phyloP scores from a whole-genome alignment of 495 filamentous ascomycete species.

The Neurospora sp. region DNA sequence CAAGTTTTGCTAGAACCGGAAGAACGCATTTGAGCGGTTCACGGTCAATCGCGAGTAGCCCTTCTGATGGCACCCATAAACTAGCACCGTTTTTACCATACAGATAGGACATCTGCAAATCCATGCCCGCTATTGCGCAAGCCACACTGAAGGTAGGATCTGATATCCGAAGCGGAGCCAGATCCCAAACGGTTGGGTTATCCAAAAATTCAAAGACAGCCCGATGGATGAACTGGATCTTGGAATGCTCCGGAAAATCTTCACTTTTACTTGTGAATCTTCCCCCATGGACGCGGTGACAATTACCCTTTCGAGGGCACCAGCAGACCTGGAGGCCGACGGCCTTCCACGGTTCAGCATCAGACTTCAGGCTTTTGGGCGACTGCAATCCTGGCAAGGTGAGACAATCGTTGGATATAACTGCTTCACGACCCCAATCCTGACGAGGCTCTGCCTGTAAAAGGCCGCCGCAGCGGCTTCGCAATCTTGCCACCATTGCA shows the following conservation, averaged over 20 bases:
- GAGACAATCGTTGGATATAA: too few relatives aligned
- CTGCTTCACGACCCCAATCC: not conserved
- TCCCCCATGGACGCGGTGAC: too few relatives aligned
- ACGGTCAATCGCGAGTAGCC: not conserved
- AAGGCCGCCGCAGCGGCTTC: not conserved
- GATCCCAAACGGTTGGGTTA: not conserved
- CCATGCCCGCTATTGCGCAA: not conserved
- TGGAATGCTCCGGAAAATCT: not conserved
- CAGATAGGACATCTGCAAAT: not conserved
- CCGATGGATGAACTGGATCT: not conserved
- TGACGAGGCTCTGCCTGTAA: not conserved
- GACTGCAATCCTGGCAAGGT: too few relatives aligned
- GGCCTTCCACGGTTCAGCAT: too few relatives aligned
- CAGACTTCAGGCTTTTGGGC: too few relatives aligned
- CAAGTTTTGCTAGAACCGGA: not conserved
- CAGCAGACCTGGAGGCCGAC: too few relatives aligned
- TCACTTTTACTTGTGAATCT: too few relatives aligned
- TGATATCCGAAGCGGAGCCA: not conserved
- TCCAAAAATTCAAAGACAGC: not conserved
- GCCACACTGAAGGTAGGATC: not conserved
- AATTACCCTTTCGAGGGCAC: too few relatives aligned
- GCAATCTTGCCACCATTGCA: not conserved
- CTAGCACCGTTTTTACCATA: not conserved
- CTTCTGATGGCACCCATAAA: accelerated
- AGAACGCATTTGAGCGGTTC: not conserved